Percentiles rank a stretch among this genome's conserved stretches.
Evolutionary conservation across 352 stramenopile genomes (phyloP).

Genomic region (Phytophthora idaei): DNA sequence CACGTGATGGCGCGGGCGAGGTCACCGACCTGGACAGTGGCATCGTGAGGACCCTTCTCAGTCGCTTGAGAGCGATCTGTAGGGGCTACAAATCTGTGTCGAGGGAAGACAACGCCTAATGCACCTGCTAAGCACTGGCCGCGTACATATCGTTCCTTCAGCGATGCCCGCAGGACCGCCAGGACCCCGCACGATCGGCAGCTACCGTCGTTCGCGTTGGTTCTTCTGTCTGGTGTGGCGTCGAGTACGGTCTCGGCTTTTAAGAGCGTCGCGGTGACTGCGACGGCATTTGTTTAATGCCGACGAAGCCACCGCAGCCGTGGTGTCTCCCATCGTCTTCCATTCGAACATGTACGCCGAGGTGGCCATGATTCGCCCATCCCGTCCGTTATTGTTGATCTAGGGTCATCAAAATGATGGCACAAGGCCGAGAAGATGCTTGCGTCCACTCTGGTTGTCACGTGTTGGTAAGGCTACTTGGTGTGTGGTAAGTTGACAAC

Average conservation of each 20-base stretch:
- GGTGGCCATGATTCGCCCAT: conserved; percentile 1
- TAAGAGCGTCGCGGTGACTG: too few relatives aligned
- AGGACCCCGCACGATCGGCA: neutral
- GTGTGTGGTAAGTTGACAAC: too few relatives aligned
- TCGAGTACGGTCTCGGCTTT: neutral
- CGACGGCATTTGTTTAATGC: neutral
- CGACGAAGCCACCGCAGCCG: neutral
- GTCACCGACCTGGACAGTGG: neutral
- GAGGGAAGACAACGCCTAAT: neutral
- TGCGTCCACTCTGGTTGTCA: neutral
- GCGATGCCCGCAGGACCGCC: neutral
- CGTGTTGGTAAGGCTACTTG: too few relatives aligned
- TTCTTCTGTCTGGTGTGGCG: neutral
- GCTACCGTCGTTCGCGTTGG: neutral
- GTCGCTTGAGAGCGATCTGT: conserved; percentile 17
- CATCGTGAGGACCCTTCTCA: conserved; percentile 11
- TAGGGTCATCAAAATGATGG: conserved; percentile 31
- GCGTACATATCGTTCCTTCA: neutral
- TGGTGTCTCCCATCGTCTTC: conserved; percentile 9
- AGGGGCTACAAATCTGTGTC: conserved; percentile 25
- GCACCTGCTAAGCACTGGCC: conserved; percentile 1
- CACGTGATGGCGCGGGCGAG: conserved; percentile 19
- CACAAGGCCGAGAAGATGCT: conserved; percentile 8
- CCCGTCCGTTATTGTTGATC: neutral
- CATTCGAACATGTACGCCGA: conserved; percentile 18